phyloP scores from a whole-genome alignment of 768 basidiomycete species.

The Auricularia sp. region DNA sequence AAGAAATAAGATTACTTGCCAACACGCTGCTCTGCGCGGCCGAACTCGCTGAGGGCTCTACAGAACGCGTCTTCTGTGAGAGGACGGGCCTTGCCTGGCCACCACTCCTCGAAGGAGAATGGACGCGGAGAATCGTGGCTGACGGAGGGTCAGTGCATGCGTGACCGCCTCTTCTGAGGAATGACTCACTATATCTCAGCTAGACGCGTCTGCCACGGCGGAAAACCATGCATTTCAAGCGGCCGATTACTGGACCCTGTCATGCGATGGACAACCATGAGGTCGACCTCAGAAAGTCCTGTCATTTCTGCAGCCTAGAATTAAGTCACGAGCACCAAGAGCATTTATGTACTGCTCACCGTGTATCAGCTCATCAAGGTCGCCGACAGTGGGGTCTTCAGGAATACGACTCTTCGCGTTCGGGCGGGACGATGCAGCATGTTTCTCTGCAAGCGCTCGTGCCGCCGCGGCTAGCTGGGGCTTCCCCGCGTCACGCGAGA shows the following conservation, averaged over 20 bases:
- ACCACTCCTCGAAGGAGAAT: constrained; percentile 3
- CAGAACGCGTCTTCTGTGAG: constrained; percentile 37
- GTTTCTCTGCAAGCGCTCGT: constrained; percentile 27
- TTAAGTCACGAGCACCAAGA: neutral
- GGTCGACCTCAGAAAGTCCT: constrained; percentile 57
- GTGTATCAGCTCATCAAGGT: constrained; percentile 45
- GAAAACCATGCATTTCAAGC: constrained; percentile 63
- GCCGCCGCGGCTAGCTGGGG: constrained; percentile 51
- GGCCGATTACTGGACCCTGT: constrained; percentile 32
- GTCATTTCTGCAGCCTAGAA: constrained; percentile 30
- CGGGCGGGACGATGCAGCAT: neutral
- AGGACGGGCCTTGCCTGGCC: constrained; percentile 4
- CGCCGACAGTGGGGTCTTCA: constrained; percentile 33
- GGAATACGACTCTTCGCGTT: constrained; percentile 4
- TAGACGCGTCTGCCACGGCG: constrained; percentile 77
- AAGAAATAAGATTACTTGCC: constrained; percentile 43
- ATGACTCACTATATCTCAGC: constrained; percentile 66
- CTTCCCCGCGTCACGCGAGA: constrained; percentile 53
- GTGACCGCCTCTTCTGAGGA: neutral
- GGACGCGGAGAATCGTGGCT: neutral
- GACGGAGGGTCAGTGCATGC: neutral
- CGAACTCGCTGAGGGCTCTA: constrained; percentile 62
- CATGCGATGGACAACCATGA: constrained; percentile 64
- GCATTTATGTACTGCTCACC: constrained; percentile 28
- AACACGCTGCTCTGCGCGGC: constrained; percentile 64